Base-by-base conservation (phyloP, 352 stramenopile genomes). In the Globisporangium solare region DNA sequence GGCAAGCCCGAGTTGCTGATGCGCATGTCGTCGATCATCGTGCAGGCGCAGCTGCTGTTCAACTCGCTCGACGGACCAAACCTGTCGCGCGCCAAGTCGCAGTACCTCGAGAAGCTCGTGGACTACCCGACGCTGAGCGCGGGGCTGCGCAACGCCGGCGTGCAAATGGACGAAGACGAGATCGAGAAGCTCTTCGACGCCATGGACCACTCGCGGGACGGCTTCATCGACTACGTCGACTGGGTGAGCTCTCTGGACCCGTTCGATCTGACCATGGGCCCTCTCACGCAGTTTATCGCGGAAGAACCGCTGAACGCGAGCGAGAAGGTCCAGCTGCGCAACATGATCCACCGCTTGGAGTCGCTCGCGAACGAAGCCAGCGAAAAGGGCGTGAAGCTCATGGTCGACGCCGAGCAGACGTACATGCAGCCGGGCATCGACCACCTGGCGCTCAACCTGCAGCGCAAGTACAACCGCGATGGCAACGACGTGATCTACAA, bases 341-440 rank as follows among this genome's bases (percentile, higher is more conserved):
- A 94, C 61, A 89, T 87, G 71, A 98, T 99, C 74, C 78, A 84
- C 54, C 71, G 80, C 10, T 68, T 94, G 27, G 77, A 91, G 64
- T 75, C 67, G 27, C 73, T 95, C 21, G 91, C 91, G 3, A 79
- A 73, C 49, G 75, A 86, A 21, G 87, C 87, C 2, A 64, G 73
- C 2, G 80, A 80, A 39, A 63, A 73, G 32, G 86, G 77, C 37
- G 91, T 97, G 15, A 95, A 95, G 60, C 83, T 99, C 42, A 96
- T 99, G 88, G 92, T 99, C 58, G 97, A 99, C 71, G 97, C 97
- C 20, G 97, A 99, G 68, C 96, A 99, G 69, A 95, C 73, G 15
- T 98, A 98, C 73, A 98, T 98, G 71, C 97, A 99, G 74, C 95
- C 96, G 7, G 96, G 89, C 13, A 99, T 99, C 69, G 97, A 99